Base-by-base conservation (phyloP, 306 rosid genomes). In the Cotoneaster glaucophyllus region DNA sequence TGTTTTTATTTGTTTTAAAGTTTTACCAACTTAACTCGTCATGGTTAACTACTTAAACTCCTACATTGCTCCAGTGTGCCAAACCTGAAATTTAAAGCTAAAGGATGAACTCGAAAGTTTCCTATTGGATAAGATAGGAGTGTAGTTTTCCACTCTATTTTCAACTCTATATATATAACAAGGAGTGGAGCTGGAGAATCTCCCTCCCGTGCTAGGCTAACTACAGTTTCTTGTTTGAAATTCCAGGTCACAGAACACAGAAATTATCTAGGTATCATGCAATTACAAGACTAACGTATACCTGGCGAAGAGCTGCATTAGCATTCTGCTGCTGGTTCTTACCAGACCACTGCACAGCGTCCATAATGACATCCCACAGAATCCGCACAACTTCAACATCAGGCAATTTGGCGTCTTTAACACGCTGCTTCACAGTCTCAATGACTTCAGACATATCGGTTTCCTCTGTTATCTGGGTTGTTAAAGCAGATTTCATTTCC, bases 341-440 rank as follows among this genome's bases (percentile, higher is more conserved):
- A 54, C 99, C 99, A 10, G 99, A 96, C 99, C 99, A 96, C 93
- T 96, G 99, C 74, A 96, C 99, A 74, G 99, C 99, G 81, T 96
- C 99, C 99, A 96, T 96, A 71, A 96, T 84, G 81, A 96, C 93
- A 79, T 96, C 99, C 98, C 99, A 96, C 83, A 93, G 57, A 70
- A 96, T 80, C 21, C 97, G 83, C 69, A 96, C 98, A 66, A 88
- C 82, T 83, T 90, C 99, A 41, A 69, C 63, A 17, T 92, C 99
- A 0, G 99, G 99, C 79, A 96, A 80, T 75, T 93, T 96, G 37
- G 99, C 99, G 84, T 96, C 99, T 81, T 86, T 89, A 26, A 92
- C 95, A 2, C 98, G 96, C 76, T 87, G 85, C 89, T 93, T 96
- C 83, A 96, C 98, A 15, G 87, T 96, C 79, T 92, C 99, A 67